phyloP scores from a whole-genome alignment of 2,329 filamentous ascomycete species.

The Alternaria postmessia region DNA sequence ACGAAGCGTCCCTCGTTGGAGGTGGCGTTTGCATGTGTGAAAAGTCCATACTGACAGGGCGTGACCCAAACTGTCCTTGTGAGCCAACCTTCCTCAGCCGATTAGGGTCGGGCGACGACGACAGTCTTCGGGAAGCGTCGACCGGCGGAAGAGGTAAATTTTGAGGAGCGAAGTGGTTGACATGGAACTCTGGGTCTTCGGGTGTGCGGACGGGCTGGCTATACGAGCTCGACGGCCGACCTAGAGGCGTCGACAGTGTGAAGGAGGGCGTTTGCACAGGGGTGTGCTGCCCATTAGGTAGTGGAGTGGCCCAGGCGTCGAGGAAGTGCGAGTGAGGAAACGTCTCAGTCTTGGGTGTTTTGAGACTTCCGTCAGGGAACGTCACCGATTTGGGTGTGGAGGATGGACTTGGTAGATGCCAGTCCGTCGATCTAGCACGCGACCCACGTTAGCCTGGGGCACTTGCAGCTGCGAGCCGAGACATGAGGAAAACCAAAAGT shows the following conservation, averaged over 20 bases:
- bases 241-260: conserved; percentile 48
- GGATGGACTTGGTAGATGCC: conserved; percentile 60
- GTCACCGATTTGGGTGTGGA: conserved; percentile 57
- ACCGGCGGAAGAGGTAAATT: conserved; percentile 66
- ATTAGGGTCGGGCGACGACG: conserved; percentile 64
- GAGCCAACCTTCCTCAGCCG: conserved; percentile 25
- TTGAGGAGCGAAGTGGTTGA: conserved; percentile 66
- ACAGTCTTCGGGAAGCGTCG: conserved; percentile 65
- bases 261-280: conserved; percentile 53
- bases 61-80: conserved; percentile 28
- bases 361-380: conserved; percentile 51
- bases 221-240: conserved; percentile 46
- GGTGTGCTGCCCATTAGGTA: conserved; percentile 51
- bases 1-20: conserved; percentile 64
- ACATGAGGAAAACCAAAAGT: conserved; percentile 11
- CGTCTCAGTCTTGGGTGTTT: conserved; percentile 56
- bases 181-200: conserved; percentile 63
- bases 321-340: conserved; percentile 56
- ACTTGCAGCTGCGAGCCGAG: conserved; percentile 27
- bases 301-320: conserved; percentile 60
- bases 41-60: conserved; percentile 49
- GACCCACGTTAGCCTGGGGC: conserved; percentile 46
- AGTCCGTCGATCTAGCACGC: conserved; percentile 55
- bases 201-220: conserved; percentile 47
- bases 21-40: conserved; percentile 68